Percentiles rank a stretch among this genome's conserved stretches.
phyloP scores from a whole-genome alignment of 192 early-diverging fungal genomes.

The Coemansia aciculifera region DNA sequence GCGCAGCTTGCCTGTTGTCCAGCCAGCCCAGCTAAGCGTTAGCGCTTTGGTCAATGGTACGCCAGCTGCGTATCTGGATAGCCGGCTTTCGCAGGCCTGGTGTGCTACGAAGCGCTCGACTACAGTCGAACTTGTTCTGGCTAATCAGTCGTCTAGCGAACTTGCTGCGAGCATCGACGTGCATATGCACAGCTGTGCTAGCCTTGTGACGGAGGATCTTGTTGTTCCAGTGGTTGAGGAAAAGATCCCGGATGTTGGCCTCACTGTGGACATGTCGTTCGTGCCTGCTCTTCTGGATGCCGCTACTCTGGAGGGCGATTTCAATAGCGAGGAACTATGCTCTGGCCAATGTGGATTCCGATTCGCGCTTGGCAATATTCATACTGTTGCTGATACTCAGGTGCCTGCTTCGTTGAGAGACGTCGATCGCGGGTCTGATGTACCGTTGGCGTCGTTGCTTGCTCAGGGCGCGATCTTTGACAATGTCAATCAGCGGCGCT shows the following conservation, averaged over 20 bases:
- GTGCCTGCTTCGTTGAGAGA: not conserved
- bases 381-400: not conserved
- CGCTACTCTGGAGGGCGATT: not conserved
- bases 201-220: not conserved
- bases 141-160: slow-evolving; percentile 10
- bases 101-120: slow-evolving; percentile 1
- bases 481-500: slow-evolving; percentile 17
- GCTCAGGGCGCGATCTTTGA: slow-evolving; percentile 31
- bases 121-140: slow-evolving; percentile 12
- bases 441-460: not conserved
- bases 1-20: slow-evolving; percentile 10
- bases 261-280: not conserved
- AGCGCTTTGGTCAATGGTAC: slow-evolving; percentile 11
- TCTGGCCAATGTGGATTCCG: not conserved
- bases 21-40: slow-evolving; percentile 15
- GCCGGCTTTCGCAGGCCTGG: slow-evolving; percentile 9
- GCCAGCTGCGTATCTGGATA: slow-evolving; percentile 7
- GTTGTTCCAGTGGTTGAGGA: not conserved
- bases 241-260: not conserved
- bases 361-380: not conserved
- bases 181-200: not conserved
- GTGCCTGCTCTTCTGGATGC: not conserved
- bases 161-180: slow-evolving; percentile 10
- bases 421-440: not conserved
- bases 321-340: not conserved